Base-by-base conservation (phyloP, 352 stramenopile genomes). In the Elongisporangium anandrum region DNA sequence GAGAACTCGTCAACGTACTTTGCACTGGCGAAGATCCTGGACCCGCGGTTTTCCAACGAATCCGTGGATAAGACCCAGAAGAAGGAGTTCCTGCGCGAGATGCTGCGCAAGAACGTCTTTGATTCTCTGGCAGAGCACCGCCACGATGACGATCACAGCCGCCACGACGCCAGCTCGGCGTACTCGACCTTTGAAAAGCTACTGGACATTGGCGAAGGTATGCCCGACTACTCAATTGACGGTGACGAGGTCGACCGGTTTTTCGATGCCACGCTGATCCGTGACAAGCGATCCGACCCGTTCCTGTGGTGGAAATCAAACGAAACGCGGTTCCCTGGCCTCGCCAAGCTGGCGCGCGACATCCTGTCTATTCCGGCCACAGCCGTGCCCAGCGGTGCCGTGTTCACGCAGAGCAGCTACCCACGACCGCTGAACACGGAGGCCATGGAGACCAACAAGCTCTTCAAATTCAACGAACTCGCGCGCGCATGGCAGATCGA, bases 231-330 rank as follows among this genome's bases (percentile, higher is more conserved):
- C 64, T 68, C 81, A 3, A 87, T 92, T 39, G 81, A 90, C 57
- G 81, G 81, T 1, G 81, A 92, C 39, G 81, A 92, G 45, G 81
- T 92, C 4, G 81, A 92, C 59, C 77, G 81, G n/a, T 92, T 92
- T 65, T 92, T 92, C 22, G 81, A 92, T 23, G 81, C 81, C 8
- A 92, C 81, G 41, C 72, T 92, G 24, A 85, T 92, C 59, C 79
- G 81, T 8, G 81, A 92, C 66, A 92, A 92, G 61, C 76, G 79
- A 15, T 92, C 81, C 12, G 81, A 92, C 51, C 81, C 81, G 56
- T 88, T 92, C 51, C 56, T 92, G 56, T 92, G 81, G 81, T 92
- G 81, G 81, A 92, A 88, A 61, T 92, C 81, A 49, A 92, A 92
- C 60, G 81, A 87, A 59, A 90, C 81, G 39, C 77, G 81, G 24